These are phyloP conservation scores for Choiromyces venosus DNA, from an alignment of 495 filamentous ascomycete genomes.

Conservation along the genomic window DNA sequence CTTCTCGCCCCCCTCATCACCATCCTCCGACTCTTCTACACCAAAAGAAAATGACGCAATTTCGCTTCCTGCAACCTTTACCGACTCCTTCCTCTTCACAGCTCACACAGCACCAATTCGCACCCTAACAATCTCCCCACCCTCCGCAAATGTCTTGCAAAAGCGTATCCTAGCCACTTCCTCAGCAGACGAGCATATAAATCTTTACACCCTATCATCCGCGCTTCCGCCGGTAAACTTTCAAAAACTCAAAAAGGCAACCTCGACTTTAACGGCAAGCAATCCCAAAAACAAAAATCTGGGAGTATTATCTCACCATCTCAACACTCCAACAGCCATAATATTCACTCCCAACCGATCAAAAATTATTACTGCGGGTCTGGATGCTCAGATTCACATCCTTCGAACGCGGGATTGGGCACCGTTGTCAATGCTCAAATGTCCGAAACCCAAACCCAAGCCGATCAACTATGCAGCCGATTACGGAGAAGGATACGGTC, in stretches of 20 bases:
- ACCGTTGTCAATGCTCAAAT: slow-evolving; percentile 82
- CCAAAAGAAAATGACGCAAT: slow-evolving; percentile 39
- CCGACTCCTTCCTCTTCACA: slow-evolving; percentile 93
- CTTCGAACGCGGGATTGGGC: slow-evolving; percentile 84
- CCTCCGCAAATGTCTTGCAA: slow-evolving; percentile 51
- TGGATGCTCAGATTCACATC: slow-evolving; percentile 84
- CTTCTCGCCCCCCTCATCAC: slow-evolving; percentile 21
- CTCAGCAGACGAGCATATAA: slow-evolving; percentile 86
- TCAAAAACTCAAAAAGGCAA: slow-evolving; percentile 54
- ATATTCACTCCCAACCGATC: slow-evolving; percentile 70
- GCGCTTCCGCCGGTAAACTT: slow-evolving; percentile 47
- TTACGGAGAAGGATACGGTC: slow-evolving; percentile 67
- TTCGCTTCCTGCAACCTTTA: slow-evolving; percentile 56
- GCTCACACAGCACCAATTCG: slow-evolving; percentile 86
- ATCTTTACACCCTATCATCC: slow-evolving; percentile 84
- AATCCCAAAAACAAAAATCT: slow-evolving; percentile 83
- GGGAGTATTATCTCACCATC: slow-evolving; percentile 79
- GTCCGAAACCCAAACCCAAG: slow-evolving; percentile 72
- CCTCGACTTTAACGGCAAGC: slow-evolving; percentile 64
- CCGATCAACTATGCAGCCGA: slow-evolving; percentile 56
- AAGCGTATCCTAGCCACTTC: slow-evolving; percentile 85
- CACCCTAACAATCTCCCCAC: slow-evolving; percentile 79
- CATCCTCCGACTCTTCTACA: slow-evolving; percentile 22
- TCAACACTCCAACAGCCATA: slow-evolving; percentile 68
- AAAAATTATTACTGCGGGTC: slow-evolving; percentile 76